Evolutionary conservation across 208 protist species (phyloP).

Genomic region (Strigomonas culicis): DNA sequence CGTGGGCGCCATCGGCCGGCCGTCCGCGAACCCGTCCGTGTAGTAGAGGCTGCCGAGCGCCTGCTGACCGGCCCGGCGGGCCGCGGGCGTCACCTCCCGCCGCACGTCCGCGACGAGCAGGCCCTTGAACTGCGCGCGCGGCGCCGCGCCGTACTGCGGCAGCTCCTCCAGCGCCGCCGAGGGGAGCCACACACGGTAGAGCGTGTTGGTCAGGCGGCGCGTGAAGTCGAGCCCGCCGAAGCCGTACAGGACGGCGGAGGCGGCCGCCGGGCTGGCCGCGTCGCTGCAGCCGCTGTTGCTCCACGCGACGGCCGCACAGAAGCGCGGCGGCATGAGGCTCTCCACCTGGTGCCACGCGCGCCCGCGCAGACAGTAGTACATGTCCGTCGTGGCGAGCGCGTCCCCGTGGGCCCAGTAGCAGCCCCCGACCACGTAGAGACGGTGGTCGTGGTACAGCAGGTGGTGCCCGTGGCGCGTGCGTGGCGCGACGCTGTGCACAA

Average conservation of each 20-base stretch:
- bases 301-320: slow-evolving; percentile 36
- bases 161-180: slow-evolving; percentile 30
- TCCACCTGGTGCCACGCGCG: slow-evolving; percentile 32
- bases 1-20: slow-evolving; percentile 32
- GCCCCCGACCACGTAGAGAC: slow-evolving; percentile 49
- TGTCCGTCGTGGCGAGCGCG: slow-evolving; percentile 33
- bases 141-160: slow-evolving; percentile 39
- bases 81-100: slow-evolving; percentile 21
- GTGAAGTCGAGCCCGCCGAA: slow-evolving; percentile 49
- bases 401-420: slow-evolving; percentile 57
- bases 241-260: slow-evolving; percentile 26
- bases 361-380: slow-evolving; percentile 29
- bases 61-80: slow-evolving; percentile 13
- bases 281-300: slow-evolving; percentile 19
- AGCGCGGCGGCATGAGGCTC: slow-evolving; percentile 34
- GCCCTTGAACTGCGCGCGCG: slow-evolving; percentile 50
- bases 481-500: slow-evolving; percentile 27
- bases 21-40: slow-evolving; percentile 46
- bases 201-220: slow-evolving; percentile 28
- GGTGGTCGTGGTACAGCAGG: slow-evolving; percentile 36
- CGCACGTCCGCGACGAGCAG: slow-evolving; percentile 41
- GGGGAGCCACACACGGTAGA: slow-evolving; percentile 41
- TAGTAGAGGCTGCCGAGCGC: slow-evolving; percentile 39
- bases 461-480: slow-evolving; percentile 53
- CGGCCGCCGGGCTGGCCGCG: too few relatives aligned